A percentile compares a stretch with the other conserved stretches of the same genome.
Conservation (phyloP, 1,284 basidiomycete genomes). For the Leccinum pachyderme region DNA sequence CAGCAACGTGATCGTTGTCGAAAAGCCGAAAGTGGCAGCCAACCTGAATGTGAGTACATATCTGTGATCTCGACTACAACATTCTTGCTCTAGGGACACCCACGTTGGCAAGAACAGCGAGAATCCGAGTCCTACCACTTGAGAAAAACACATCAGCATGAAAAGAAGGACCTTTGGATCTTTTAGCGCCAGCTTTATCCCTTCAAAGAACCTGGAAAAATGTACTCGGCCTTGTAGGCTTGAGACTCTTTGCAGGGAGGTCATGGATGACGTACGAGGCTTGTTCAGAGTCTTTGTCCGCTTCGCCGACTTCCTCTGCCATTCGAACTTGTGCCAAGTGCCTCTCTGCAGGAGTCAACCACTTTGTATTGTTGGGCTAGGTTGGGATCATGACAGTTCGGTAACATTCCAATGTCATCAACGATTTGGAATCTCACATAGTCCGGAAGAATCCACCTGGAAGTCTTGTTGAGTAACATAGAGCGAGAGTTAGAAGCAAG, state of each 20-base stretch:
- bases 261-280: slow-evolving; percentile 46
- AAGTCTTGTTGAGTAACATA: background rate
- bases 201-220: slow-evolving; percentile 45
- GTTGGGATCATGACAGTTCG: background rate
- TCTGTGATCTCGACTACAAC: background rate
- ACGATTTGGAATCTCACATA: slow-evolving; percentile 30
- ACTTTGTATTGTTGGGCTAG: slow-evolving; percentile 66
- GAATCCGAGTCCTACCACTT: slow-evolving; percentile 64
- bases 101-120: slow-evolving; percentile 74
- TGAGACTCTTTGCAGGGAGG: too few species aligned
- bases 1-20: slow-evolving; percentile 58
- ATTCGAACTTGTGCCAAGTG: slow-evolving; percentile 69
- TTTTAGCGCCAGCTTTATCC: slow-evolving; percentile 51
- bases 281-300: slow-evolving; percentile 54
- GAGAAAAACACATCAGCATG: slow-evolving; percentile 50
- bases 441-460: slow-evolving; percentile 42
- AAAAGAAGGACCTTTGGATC: slow-evolving; percentile 39
- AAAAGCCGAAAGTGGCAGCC: slow-evolving; percentile 63
- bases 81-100: slow-evolving; percentile 15
- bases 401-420: background rate
- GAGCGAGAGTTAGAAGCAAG: background rate
- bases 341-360: slow-evolving; percentile 58
- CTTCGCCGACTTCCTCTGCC: slow-evolving; percentile 72
- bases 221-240: background rate
- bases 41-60: slow-evolving; percentile 39